Base-by-base conservation (phyloP, 116 monocot genomes). In the Iris pallida region DNA sequence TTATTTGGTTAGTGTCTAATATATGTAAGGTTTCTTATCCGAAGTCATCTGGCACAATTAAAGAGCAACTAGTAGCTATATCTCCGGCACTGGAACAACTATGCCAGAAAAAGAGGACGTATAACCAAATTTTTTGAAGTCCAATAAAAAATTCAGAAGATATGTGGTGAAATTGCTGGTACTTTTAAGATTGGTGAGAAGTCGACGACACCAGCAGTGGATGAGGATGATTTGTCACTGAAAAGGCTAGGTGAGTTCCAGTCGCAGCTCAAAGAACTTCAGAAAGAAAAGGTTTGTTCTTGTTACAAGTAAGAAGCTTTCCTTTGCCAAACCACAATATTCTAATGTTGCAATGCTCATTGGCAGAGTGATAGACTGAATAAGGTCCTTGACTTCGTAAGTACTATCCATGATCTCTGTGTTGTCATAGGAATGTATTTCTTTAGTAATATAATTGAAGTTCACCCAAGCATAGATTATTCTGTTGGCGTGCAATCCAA, bases 11-110 rank as follows among this genome's bases (percentile, higher is more conserved):
- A 1, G 30, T 30, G 30, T 30, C 30, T 30, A 30, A 30, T 30
- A 0, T 30, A 30, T 30, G 30, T 30, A 30, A 30, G 3, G 30
- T 30, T 30, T 30, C 3, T 0, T 30, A 30, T 30, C 85, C 61
- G 85, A 81, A 81, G 53, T 78, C 85, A 68, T 68, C 71, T 59
- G 85, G 85, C 16, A 85, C 85, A 46, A 85, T 85, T 57, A 85
- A 85, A 65, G 78, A 85, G 58, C 85, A 85, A 57, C 72, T 85
- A 43, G 78, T 78, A 64, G 81, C 81, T 45, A 81, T 81, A 51
- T 68, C 81, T 53, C 80, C 85, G 64, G 60, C 67, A 13, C 60
- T 85, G 45, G 76, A 81, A 42, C 71, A 80, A 47, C 68, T 85
- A 56, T 70, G 72, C 48, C 55, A 78, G 68, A 74, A 85, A 67